Conservation (phyloP, 2,329 filamentous ascomycete species). For the Colletotrichum eremochloae region DNA sequence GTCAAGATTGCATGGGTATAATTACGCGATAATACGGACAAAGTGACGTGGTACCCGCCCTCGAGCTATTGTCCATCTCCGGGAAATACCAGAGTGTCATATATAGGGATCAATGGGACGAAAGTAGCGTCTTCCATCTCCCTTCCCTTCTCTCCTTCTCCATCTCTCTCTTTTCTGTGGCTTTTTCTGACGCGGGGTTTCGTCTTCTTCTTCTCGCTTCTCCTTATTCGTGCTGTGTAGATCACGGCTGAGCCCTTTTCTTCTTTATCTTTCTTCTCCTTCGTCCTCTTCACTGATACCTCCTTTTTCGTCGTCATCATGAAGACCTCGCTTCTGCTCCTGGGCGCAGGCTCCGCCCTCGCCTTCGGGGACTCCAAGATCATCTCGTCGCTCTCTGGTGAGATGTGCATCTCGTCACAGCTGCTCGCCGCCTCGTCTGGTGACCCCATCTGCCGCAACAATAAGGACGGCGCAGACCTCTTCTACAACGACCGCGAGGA, state of each 20-base stretch:
- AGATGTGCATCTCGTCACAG: constrained; percentile 41
- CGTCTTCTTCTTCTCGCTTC: neutral
- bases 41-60: constrained; percentile 12
- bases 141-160: neutral
- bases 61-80: neutral
- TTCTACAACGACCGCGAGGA: constrained; percentile 5
- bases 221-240: constrained; percentile 25
- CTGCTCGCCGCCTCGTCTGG: constrained; percentile 38
- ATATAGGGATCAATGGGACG: constrained; percentile 38
- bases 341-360: constrained; percentile 25
- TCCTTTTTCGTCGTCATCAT: constrained; percentile 17
- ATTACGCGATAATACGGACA: neutral
- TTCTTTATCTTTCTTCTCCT: neutral
- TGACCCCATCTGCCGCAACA: constrained; percentile 41
- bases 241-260: constrained; percentile 5
- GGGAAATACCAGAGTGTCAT: neutral
- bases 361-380: constrained; percentile 39
- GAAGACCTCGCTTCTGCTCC: constrained; percentile 34
- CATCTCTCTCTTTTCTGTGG: neutral
- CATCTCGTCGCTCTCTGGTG: constrained; percentile 36
- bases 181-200: neutral
- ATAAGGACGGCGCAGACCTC: constrained; percentile 43
- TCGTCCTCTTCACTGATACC: neutral
- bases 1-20: constrained; percentile 3
- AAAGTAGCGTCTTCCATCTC: constrained; percentile 11